Evolutionary conservation across 2,329 filamentous ascomycete genomes (phyloP), one percentile per base, ranked within the genome.

Genomic region (Sporothrix luriei): DNA sequence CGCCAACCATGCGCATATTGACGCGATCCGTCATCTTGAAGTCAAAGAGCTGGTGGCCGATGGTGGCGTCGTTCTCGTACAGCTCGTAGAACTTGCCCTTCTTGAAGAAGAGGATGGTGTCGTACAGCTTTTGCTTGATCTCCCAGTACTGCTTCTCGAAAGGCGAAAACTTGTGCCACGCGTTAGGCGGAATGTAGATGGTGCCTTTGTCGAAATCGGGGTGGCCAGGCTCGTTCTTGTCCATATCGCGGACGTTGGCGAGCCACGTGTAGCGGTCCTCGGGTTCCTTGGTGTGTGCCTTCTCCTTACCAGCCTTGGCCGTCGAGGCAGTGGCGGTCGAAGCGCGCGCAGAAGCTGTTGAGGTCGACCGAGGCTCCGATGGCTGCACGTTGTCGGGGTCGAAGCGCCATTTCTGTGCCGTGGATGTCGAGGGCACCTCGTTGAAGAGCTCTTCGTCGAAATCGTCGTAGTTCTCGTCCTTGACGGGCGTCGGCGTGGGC

Each of bases 141-240:
- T 97, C 93, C 95, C 95, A 99, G 78, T 99, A 99, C 78, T 99
- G 95, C 79, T 93, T 96, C 80, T 99, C 95, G 73, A 99, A 99
- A 0, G 94, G 87, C 0, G 94, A 96, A 77, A 99, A 97, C 33
- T 91, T 90, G 40, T 82, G 81, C 89, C 90, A 97, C 0, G 93
- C 92, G 46, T 84, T 77, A 0, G 92, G 91, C 0, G 95, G 95
- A 46, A 99, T 91, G 78, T 90, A 97, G n/a, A 99, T 85, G 0
- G 93, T 96, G 24, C 92, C 87, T 10, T 93, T 92, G 75, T 99
- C 94, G 75, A 94, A 97, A 69, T 99, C 94, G 0, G 94, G 90
- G 78, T 97, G 88, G 11, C 87, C 90, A 0, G 87, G 87, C 0
- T 90, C 86, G 75, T 97, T 89, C 67, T 90, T 88, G 75, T 98